A percentile compares a stretch with the other conserved stretches of the same genome.
Conservation (phyloP, 495 filamentous ascomycete species). For the Antarctomyces pellizariae region DNA sequence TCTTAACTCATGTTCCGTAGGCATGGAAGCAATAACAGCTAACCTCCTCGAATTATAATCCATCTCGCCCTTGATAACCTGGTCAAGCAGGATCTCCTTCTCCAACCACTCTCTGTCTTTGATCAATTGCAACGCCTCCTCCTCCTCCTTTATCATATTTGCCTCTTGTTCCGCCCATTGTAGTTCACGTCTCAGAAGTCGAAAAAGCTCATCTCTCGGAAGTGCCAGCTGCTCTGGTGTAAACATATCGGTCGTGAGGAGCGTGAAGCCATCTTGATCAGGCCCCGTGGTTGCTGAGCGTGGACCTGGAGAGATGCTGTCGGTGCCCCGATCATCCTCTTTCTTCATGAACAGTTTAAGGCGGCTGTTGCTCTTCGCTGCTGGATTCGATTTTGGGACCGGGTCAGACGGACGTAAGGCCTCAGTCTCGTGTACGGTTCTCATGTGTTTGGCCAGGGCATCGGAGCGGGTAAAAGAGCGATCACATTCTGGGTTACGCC, state of each 20-base stretch:
- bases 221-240: constrained; percentile 46
- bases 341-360: constrained; percentile 38
- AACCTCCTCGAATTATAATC: constrained; percentile 21
- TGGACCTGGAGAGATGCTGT: constrained; percentile 4
- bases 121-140: constrained; percentile 37
- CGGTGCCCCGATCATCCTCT: constrained; percentile 1
- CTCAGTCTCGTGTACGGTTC: constrained; percentile 95
- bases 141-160: constrained; percentile 33
- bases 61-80: constrained; percentile 28
- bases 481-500: constrained; percentile 59
- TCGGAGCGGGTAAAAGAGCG: constrained; percentile 93
- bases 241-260: constrained; percentile 39
- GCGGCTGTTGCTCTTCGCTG: constrained; percentile 32
- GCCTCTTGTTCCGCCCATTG: constrained; percentile 59
- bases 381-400: constrained; percentile 47
- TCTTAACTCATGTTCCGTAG: too few relatives aligned
- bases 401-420: constrained; percentile 71
- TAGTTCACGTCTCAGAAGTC: constrained; percentile 52
- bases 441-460: constrained; percentile 93
- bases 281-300: constrained; percentile 1
- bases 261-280: constrained; percentile 20
- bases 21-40: constrained; percentile 17
- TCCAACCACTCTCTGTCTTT: constrained; percentile 60
- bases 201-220: constrained; percentile 42
- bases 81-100: constrained; percentile 46